Conservation (phyloP, 495 filamentous ascomycete genomes). For the Penicillium coffeae region DNA sequence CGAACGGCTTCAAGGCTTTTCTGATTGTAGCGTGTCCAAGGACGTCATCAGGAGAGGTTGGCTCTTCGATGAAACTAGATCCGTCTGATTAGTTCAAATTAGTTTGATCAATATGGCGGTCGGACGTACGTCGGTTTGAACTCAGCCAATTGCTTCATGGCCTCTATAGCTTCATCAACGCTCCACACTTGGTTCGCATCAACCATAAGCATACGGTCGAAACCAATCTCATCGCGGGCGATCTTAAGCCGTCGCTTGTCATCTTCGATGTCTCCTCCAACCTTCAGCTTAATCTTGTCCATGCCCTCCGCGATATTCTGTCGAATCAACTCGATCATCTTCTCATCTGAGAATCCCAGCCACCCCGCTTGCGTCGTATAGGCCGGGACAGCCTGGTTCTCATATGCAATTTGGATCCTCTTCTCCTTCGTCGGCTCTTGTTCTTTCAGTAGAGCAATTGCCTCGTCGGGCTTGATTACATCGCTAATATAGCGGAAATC, state of each 20-base stretch:
- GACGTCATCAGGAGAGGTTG: slow-evolving; percentile 74
- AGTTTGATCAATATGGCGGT: neutral
- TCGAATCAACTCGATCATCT: slow-evolving; percentile 60
- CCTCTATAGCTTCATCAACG: slow-evolving; percentile 72
- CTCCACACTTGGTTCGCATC: slow-evolving; percentile 84
- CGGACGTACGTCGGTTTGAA: slow-evolving; percentile 55
- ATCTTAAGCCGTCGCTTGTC: slow-evolving; percentile 59
- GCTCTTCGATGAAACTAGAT: slow-evolving; percentile 75
- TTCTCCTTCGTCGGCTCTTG: slow-evolving; percentile 48
- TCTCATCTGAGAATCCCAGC: slow-evolving; percentile 72
- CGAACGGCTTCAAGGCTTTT: slow-evolving; percentile 59
- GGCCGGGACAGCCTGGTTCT: slow-evolving; percentile 63
- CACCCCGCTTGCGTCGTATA: slow-evolving; percentile 78
- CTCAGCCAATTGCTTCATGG: slow-evolving; percentile 66
- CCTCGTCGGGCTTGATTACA: slow-evolving; percentile 75
- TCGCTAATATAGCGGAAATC: slow-evolving; percentile 89
- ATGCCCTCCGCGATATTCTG: slow-evolving; percentile 65
- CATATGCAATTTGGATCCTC: slow-evolving; percentile 55
- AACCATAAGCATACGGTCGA: slow-evolving; percentile 70
- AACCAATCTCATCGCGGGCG: slow-evolving; percentile 68
- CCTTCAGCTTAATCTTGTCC: slow-evolving; percentile 75
- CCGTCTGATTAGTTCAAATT: neutral
- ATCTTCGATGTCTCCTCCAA: slow-evolving; percentile 59
- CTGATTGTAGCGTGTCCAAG: slow-evolving; percentile 70
- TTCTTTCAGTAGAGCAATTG: slow-evolving; percentile 55